A percentile compares a stretch with the other conserved stretches of the same genome.
phyloP scores from a whole-genome alignment of 257 asterid species.

The Solanum dulcamara region DNA sequence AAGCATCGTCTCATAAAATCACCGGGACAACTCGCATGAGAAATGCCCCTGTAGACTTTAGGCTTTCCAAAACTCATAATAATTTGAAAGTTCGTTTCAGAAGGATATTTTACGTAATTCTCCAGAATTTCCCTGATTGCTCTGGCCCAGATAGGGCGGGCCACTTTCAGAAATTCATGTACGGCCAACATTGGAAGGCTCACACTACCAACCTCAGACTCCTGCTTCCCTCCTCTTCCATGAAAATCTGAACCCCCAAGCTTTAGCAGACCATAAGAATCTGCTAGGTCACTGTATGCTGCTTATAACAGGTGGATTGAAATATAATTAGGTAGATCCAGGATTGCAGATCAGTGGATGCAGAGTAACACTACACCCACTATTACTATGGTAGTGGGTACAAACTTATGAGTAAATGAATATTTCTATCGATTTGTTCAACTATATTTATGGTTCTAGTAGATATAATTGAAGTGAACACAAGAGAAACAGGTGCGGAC shows the following conservation, averaged over 20 bases:
- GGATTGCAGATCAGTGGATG: not conserved
- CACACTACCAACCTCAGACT: conserved; percentile 80
- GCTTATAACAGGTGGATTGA: not conserved
- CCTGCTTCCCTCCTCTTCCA: conserved; percentile 76
- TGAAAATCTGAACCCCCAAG: conserved; percentile 98
- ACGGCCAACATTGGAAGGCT: conserved; percentile 49
- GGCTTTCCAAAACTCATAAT: conserved; percentile 42
- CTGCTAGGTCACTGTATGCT: conserved; percentile 84
- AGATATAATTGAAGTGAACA: not conserved
- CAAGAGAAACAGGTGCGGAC: not conserved
- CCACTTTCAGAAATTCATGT: conserved; percentile 71
- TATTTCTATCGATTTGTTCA: not conserved
- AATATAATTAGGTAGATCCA: not conserved
- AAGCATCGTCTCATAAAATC: conserved; percentile 59
- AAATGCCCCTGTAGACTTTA: conserved; percentile 13
- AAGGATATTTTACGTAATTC: conserved; percentile 50
- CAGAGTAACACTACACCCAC: not conserved
- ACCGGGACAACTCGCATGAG: conserved; percentile 7
- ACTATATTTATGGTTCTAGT: not conserved
- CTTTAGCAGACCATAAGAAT: conserved; percentile 58
- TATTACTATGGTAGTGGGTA: not conserved
- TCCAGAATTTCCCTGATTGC: conserved; percentile 54
- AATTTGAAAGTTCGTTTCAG: conserved; percentile 38
- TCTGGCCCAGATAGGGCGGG: conserved; percentile 77
- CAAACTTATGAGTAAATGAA: not conserved